Conservation (phyloP, 1,139 yeast genomes). For the Hanseniaspora sp. region DNA sequence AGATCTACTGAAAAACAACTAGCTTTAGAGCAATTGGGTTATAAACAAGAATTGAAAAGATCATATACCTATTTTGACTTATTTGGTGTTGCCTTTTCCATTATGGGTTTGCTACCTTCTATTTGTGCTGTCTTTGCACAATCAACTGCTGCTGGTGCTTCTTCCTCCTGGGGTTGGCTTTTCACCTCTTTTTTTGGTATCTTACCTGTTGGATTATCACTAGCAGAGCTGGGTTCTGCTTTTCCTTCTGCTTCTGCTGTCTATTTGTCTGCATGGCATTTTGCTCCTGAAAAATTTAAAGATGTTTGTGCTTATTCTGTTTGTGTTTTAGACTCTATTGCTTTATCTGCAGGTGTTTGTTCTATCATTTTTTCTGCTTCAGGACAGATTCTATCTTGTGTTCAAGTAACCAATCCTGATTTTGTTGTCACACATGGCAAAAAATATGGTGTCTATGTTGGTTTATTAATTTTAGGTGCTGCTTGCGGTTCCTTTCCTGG, state of each 20-base stretch:
- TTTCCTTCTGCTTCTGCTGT: constrained; percentile 66
- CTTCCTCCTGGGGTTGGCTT: constrained; percentile 31
- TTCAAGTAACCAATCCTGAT: constrained; percentile 35
- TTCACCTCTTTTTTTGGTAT: constrained; percentile 29
- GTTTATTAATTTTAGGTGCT: constrained; percentile 36
- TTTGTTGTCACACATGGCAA: constrained; percentile 36
- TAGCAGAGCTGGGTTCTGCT: constrained; percentile 53
- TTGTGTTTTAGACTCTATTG: constrained; percentile 44
- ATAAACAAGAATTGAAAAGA: constrained; percentile 40
- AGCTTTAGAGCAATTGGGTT: constrained; percentile 42
- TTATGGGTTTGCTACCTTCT: constrained; percentile 42
- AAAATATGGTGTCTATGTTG: constrained; percentile 43
- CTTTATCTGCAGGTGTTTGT: constrained; percentile 42
- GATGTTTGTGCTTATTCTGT: constrained; percentile 40
- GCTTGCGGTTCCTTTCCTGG: constrained; percentile 38
- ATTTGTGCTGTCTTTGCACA: constrained; percentile 33
- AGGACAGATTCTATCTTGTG: constrained; percentile 38
- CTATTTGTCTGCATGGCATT: constrained; percentile 43
- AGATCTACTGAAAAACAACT: constrained; percentile 19
- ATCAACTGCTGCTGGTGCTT: constrained; percentile 31
- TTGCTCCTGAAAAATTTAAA: constrained; percentile 36
- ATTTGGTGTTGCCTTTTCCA: constrained; percentile 42
- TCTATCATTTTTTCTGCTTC: constrained; percentile 46
- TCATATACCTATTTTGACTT: constrained; percentile 39
- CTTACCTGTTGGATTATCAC: constrained; percentile 32